Conservation (phyloP, 176 grass and related monocot genomes). For the Poa pratensis region DNA sequence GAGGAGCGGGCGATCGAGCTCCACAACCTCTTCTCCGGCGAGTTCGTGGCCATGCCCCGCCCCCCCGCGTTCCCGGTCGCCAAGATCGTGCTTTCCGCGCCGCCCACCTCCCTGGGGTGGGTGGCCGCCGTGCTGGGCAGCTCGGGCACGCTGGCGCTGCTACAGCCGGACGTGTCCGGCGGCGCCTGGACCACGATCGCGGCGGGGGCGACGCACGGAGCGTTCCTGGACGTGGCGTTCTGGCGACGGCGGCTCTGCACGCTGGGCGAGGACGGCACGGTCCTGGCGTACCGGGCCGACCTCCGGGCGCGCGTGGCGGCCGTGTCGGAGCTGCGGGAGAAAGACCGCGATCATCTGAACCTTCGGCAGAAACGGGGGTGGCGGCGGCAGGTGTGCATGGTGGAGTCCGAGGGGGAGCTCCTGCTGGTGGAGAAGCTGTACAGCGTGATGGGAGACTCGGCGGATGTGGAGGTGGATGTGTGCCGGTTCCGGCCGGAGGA, state of each 20-base stretch:
- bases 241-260: constrained; percentile 33
- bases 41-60: not conserved
- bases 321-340: constrained; percentile 30
- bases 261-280: constrained; percentile 25
- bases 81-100: constrained; percentile 42
- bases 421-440: constrained; percentile 41
- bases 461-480: constrained; percentile 30
- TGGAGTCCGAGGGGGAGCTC: constrained; percentile 25
- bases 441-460: not conserved
- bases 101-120: constrained; percentile 31
- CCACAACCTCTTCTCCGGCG: constrained; percentile 25
- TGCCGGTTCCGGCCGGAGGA: not conserved
- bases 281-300: constrained; percentile 28
- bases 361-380: no score
- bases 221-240: constrained; percentile 44
- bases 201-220: not conserved
- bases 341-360: not conserved
- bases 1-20: constrained; percentile 10
- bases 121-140: constrained; percentile 36
- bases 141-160: constrained; percentile 35
- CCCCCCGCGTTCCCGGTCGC: constrained; percentile 30
- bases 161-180: constrained; percentile 12
- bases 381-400: not conserved
- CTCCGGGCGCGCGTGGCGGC: constrained; percentile 7
- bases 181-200: not conserved